These are phyloP conservation scores for Chalciporus piperatus DNA, from an alignment of 768 basidiomycete species.

Conservation along the genomic window DNA sequence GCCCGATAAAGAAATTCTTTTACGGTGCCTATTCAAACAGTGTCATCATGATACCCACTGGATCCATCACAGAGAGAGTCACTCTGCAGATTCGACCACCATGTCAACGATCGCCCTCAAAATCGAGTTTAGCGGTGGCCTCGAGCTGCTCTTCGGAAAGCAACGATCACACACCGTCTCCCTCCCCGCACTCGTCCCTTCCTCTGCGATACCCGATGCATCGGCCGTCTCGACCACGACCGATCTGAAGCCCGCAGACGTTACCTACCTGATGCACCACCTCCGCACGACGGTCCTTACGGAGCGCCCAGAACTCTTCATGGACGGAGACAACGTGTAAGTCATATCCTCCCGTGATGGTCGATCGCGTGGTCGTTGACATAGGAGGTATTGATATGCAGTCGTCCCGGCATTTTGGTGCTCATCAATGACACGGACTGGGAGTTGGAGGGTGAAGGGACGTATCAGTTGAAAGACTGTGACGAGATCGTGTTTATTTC, in stretches of 20 bases:
- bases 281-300: constrained; percentile 75
- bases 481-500: constrained; percentile 98
- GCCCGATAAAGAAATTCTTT: constrained; percentile 14
- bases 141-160: constrained; percentile 82
- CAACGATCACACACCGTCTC: constrained; percentile 54
- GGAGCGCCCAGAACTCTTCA: constrained; percentile 86
- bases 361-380: too few species aligned
- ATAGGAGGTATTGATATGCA: constrained; percentile 27
- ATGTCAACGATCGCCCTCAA: constrained; percentile 41
- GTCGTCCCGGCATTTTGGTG: constrained; percentile 94
- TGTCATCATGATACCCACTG: background rate
- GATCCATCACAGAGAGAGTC: too few species aligned
- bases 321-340: constrained; percentile 85
- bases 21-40: too few species aligned
- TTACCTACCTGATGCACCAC: constrained; percentile 76
- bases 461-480: constrained; percentile 68
- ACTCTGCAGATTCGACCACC: too few species aligned
- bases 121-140: constrained; percentile 80
- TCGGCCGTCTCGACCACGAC: background rate
- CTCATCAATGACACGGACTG: constrained; percentile 97
- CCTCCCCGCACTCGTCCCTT: constrained; percentile 48
- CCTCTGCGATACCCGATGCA: background rate
- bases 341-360: constrained; percentile 24
- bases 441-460: constrained; percentile 95
- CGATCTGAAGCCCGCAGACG: constrained; percentile 46